Percentiles rank a stretch among this genome's conserved stretches.
phyloP scores from a whole-genome alignment of 2,329 filamentous ascomycete genomes.

The Colletotrichum sp. region DNA sequence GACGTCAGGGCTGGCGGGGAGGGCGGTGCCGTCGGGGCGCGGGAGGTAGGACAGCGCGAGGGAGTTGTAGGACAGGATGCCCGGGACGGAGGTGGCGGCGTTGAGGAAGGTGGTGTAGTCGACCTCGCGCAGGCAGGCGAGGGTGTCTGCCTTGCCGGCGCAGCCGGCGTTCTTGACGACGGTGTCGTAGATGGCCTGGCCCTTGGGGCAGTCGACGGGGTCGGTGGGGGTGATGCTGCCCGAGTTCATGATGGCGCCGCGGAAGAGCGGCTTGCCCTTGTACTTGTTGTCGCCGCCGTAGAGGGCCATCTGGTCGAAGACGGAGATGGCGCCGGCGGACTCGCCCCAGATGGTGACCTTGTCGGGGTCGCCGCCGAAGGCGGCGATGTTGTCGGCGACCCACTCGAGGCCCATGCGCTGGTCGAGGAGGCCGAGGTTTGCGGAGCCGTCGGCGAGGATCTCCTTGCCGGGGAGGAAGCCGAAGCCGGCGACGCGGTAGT shows the following conservation, averaged over 20 bases:
- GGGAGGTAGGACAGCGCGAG: conserved; percentile 67
- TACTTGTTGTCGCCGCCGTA: conserved; percentile 67
- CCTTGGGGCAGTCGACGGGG: conserved; percentile 59
- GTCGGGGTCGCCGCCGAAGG: conserved; percentile 69
- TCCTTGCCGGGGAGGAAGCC: conserved; percentile 65
- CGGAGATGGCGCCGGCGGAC: conserved; percentile 63
- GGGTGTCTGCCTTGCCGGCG: conserved; percentile 46
- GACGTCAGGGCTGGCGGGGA: conserved; percentile 58
- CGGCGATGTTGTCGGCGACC: conserved; percentile 67
- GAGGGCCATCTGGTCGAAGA: conserved; percentile 65
- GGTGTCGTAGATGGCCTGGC: conserved; percentile 58
- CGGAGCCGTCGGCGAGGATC: conserved; percentile 56
- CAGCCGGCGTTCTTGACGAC: conserved; percentile 60
- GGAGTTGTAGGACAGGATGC: conserved; percentile 59
- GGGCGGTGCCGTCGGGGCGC: conserved; percentile 60
- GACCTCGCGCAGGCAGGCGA: conserved; percentile 60
- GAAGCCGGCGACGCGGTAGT: conserved; percentile 68
- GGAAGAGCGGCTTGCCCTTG: conserved; percentile 68
- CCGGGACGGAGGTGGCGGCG: conserved; percentile 63
- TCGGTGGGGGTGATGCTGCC: conserved; percentile 55
- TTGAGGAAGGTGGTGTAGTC: conserved; percentile 56
- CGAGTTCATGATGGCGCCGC: conserved; percentile 68
- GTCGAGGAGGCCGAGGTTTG: conserved; percentile 66
- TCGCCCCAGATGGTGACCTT: conserved; percentile 72
- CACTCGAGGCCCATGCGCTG: conserved; percentile 66